These are phyloP conservation scores for Tolypocladium nubicola DNA, from an alignment of 2,329 filamentous ascomycete genomes.

Conservation along the genomic window DNA sequence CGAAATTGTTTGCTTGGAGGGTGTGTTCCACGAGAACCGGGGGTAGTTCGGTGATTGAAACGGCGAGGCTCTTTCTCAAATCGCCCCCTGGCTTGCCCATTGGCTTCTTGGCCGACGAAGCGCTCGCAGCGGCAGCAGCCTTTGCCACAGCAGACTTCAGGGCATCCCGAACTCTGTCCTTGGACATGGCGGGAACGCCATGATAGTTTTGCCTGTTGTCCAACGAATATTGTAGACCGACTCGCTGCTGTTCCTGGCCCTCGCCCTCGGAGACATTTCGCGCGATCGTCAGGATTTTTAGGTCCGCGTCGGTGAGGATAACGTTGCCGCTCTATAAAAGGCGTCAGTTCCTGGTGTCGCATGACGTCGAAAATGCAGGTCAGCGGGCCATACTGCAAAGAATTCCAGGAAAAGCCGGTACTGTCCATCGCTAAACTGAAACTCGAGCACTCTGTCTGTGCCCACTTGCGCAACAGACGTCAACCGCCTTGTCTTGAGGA, in stretches of 20 bases:
- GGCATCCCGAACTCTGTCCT: slow-evolving; percentile 58
- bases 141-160: slow-evolving; percentile 56
- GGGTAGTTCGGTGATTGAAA: slow-evolving; percentile 79
- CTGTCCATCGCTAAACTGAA: slow-evolving; percentile 83
- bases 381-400: slow-evolving; percentile 50
- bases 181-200: slow-evolving; percentile 65
- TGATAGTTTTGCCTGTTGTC: slow-evolving; percentile 75
- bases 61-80: slow-evolving; percentile 68
- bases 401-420: slow-evolving; percentile 90
- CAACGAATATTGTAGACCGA: slow-evolving; percentile 69
- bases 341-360: neutral
- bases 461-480: slow-evolving; percentile 78
- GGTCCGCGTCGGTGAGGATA: slow-evolving; percentile 75
- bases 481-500: slow-evolving; percentile 74
- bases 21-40: slow-evolving; percentile 82
- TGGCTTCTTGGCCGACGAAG: slow-evolving; percentile 46
- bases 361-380: neutral
- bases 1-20: slow-evolving; percentile 58
- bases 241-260: slow-evolving; percentile 71
- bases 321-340: slow-evolving; percentile 69
- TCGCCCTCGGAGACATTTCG: slow-evolving; percentile 72
- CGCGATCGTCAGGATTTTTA: slow-evolving; percentile 72
- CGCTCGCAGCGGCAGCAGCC: slow-evolving; percentile 38
- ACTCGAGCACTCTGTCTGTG: slow-evolving; percentile 85
- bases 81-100: slow-evolving; percentile 66